Evolutionary conservation across 495 filamentous ascomycete genomes (phyloP).

Genomic region (Hypoxylon rickii): DNA sequence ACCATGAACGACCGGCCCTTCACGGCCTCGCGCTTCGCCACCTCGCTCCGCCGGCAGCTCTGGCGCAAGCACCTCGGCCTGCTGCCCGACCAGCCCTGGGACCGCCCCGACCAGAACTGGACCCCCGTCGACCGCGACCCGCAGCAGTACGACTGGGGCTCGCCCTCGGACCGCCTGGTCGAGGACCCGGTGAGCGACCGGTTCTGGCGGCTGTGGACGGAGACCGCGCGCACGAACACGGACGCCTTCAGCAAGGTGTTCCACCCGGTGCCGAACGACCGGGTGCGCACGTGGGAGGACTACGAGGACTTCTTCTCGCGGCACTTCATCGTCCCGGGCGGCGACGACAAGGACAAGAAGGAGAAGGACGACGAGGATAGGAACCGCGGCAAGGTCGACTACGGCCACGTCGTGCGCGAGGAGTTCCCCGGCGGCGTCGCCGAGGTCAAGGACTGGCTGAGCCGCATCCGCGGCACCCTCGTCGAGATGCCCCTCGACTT

Average conservation of each 20-base stretch:
- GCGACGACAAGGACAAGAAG: slow-evolving; percentile 36
- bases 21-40: slow-evolving; percentile 77
- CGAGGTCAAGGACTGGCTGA: slow-evolving; percentile 83
- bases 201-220: slow-evolving; percentile 73
- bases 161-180: slow-evolving; percentile 72
- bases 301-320: slow-evolving; percentile 81
- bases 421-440: slow-evolving; percentile 71
- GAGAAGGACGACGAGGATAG: slow-evolving; percentile 26
- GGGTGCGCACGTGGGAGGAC: slow-evolving; percentile 77
- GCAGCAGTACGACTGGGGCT: slow-evolving; percentile 84
- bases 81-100: slow-evolving; percentile 68
- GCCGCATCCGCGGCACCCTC: slow-evolving; percentile 73
- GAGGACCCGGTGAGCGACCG: slow-evolving; percentile 71
- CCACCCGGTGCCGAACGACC: slow-evolving; percentile 84
- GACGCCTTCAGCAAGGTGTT: slow-evolving; percentile 85
- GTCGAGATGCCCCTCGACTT: slow-evolving; percentile 95
- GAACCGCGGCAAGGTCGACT: slow-evolving; percentile 54
- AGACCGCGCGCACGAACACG: slow-evolving; percentile 77
- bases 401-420: slow-evolving; percentile 84
- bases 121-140: slow-evolving; percentile 68
- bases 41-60: slow-evolving; percentile 80
- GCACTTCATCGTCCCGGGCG: slow-evolving; percentile 66
- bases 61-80: slow-evolving; percentile 93
- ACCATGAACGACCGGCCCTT: slow-evolving; percentile 73
- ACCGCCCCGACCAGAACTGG: slow-evolving; percentile 70